Percentiles rank a stretch among this genome's conserved stretches.
phyloP scores from a whole-genome alignment of 2,329 filamentous ascomycete genomes.

The Sporothrix phasma region DNA sequence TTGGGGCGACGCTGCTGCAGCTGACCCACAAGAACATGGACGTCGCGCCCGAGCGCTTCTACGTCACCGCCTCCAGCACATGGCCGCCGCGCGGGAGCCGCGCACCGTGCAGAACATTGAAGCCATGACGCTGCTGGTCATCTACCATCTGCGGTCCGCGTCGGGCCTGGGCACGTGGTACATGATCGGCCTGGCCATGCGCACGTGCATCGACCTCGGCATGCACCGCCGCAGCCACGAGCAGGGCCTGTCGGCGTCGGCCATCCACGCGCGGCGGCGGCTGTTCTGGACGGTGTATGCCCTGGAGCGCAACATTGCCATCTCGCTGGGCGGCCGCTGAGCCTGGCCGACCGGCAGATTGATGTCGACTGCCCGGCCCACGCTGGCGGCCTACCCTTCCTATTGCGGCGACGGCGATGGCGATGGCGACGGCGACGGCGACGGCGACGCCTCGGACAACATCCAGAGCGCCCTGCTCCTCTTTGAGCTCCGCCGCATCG shows the following conservation, averaged over 20 bases:
- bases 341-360: conserved; percentile 41
- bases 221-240: conserved; percentile 28
- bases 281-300: conserved; percentile 45
- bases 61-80: conserved; percentile 39
- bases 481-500: conserved; percentile 24
- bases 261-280: conserved; percentile 32
- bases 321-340: conserved; percentile 42
- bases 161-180: conserved; percentile 44
- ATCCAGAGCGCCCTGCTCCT: neutral
- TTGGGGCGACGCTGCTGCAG: conserved; percentile 32
- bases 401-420: neutral
- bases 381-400: conserved; percentile 15
- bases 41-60: conserved; percentile 33
- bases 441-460: neutral
- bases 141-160: conserved; percentile 41
- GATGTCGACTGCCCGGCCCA: conserved; percentile 35
- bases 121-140: conserved; percentile 40
- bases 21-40: neutral
- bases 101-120: conserved; percentile 42
- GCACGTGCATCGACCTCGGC: conserved; percentile 42
- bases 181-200: conserved; percentile 44
- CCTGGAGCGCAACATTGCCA: conserved; percentile 38
- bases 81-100: conserved; percentile 38
- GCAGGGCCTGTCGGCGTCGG: neutral
- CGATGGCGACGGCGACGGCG: neutral